Evolutionary conservation across 495 filamentous ascomycete species (phyloP).

Genomic region (Podospora pseudocomata): DNA sequence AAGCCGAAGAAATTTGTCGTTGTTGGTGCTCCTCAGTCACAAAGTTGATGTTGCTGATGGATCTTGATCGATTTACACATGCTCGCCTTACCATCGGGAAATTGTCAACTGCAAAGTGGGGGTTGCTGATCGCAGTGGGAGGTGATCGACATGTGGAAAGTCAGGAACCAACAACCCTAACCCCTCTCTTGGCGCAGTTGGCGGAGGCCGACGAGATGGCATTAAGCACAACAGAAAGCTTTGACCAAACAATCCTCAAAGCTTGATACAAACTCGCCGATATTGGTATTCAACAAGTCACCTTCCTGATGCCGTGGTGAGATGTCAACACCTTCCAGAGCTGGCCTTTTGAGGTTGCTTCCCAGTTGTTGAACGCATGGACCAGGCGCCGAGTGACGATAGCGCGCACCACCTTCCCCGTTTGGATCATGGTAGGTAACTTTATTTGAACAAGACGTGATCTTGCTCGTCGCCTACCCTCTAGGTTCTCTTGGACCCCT

Average conservation of each 20-base stretch:
- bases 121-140: neutral
- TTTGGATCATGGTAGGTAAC: neutral
- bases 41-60: neutral
- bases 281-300: neutral
- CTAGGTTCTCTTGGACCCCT: neutral
- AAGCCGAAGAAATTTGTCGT: neutral
- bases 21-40: no score
- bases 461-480: neutral
- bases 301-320: neutral
- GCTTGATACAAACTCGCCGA: neutral
- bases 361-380: neutral
- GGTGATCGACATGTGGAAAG: neutral
- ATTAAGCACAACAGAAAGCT: no score
- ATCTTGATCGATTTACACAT: neutral
- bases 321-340: neutral
- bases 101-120: neutral
- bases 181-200: no score
- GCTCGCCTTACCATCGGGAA: neutral
- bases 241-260: no score
- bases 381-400: constrained; percentile 1
- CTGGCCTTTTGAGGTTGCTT: neutral
- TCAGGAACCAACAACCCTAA: neutral
- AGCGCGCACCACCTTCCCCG: constrained; percentile 8
- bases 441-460: constrained; percentile 7
- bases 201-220: no score